Conservation (phyloP, 352 stramenopile species). For the Aphanomyces invadans region DNA sequence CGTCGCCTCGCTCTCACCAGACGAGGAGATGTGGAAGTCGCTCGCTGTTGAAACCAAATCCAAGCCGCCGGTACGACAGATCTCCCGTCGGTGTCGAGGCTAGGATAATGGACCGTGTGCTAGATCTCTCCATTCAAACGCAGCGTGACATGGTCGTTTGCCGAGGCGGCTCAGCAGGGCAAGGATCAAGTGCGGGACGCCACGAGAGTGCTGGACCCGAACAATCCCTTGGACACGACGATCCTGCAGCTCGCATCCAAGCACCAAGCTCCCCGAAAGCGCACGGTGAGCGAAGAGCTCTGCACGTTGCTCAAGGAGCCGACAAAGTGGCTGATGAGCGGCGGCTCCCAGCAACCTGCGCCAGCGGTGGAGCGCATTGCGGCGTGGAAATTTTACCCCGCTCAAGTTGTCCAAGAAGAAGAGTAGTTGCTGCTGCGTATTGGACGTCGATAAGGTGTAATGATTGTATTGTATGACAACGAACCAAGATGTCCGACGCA, state of each 20-base stretch:
- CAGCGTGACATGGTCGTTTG: constrained; percentile 38
- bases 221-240: constrained; percentile 1
- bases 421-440: no score
- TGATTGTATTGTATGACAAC: no score
- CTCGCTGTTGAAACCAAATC: constrained; percentile 17
- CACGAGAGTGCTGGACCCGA: constrained; percentile 10
- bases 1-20: constrained; percentile 24
- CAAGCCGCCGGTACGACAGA: neutral
- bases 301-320: constrained; percentile 51
- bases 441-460: no score
- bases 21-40: constrained; percentile 39
- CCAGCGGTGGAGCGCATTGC: constrained; percentile 31
- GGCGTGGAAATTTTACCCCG: constrained; percentile 49
- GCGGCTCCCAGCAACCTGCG: constrained; percentile 20
- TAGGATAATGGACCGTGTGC: no score
- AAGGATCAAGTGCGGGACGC: constrained; percentile 37
- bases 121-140: constrained; percentile 40
- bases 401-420: constrained; percentile 36
- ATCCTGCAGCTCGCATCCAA: constrained; percentile 20
- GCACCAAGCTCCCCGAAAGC: constrained; percentile 31
- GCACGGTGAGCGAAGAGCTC: constrained; percentile 54
- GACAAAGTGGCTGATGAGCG: constrained; percentile 46
- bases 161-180: constrained; percentile 37
- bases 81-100: no score
- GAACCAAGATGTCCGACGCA: no score